Base-by-base conservation (phyloP, 495 filamentous ascomycete genomes). In the Terfezia claveryi region DNA sequence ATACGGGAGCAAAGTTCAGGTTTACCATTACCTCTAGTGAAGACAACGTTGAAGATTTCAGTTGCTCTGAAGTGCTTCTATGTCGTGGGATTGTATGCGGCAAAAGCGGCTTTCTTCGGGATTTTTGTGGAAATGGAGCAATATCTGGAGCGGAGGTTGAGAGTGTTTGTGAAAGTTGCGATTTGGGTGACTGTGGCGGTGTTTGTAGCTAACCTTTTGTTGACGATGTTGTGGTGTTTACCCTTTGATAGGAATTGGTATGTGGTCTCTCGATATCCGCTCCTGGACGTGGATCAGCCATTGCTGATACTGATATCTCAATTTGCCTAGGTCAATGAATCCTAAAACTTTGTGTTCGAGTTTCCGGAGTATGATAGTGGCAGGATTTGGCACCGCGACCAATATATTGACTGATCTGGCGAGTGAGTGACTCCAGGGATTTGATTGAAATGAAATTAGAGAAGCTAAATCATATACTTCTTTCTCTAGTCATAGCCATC, bases 401-500 rank as follows among this genome's bases (percentile, higher is more conserved):
- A 51, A 51, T 20, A 51, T 51, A 10, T 20, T 51, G 10, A 60
- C 55, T 9, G 58, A 60, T 36, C 17, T 60, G 9, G 38, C 56
- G 2, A 57, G 57, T 59, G 56, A 36, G 55, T n/a, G 17, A 10
- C 37, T 56, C 38, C 6, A 20, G 20, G 20, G 20, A 20, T 20
- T 0, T 20, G 2, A 20, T 20, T 20, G 20, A 20, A 20, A 20
- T 20, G 20, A 20, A 20, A 20, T 20, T 20, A 20, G 20, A 20
- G 20, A 20, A 20, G 20, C 53, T 27, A 36, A 44, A 44, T 10
- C 38, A 10, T n/a, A 51, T 50, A 8, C 32, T 38, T 23, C 17
- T 6, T 8, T 8, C 20, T 20, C 20, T n/a, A 59, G 57, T 60
- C 51, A 54, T 60, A 52, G 52, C 52, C 9, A 54, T 57, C 37